These are phyloP conservation scores for Scutellaria minor DNA, from an alignment of 257 asterid species.

Conservation along the genomic window DNA sequence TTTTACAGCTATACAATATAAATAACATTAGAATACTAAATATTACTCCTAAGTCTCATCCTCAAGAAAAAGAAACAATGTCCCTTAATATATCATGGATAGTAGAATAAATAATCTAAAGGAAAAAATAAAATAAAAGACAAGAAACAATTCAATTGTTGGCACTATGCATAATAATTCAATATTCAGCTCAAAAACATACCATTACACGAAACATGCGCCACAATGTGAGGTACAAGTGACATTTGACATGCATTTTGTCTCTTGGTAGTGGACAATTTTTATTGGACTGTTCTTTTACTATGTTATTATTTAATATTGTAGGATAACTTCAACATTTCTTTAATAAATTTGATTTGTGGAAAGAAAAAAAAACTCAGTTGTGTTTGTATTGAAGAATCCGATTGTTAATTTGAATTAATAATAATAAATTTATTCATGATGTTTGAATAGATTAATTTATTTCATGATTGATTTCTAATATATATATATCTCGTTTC, in stretches of 20 bases:
- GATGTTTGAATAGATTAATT: too few relatives aligned
- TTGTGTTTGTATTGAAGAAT: too few relatives aligned
- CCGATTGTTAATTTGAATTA: too few relatives aligned
- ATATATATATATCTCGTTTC: too few relatives aligned
- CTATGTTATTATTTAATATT: neutral
- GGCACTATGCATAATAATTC: neutral
- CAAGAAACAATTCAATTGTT: neutral
- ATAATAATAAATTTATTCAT: too few relatives aligned
- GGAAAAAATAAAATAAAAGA: neutral
- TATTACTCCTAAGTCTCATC: too few relatives aligned
- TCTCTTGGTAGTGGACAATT: slow-evolving; percentile 21
- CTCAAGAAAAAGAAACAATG: neutral
- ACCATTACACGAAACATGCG: slow-evolving; percentile 55
- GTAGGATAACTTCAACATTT: neutral
- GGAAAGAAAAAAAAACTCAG: too few relatives aligned
- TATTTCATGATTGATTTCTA: too few relatives aligned
- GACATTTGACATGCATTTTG: slow-evolving; percentile 38
- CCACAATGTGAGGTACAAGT: slow-evolving; percentile 46
- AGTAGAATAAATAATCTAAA: neutral
- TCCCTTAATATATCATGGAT: neutral
- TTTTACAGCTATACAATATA: too few relatives aligned
- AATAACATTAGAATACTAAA: too few relatives aligned
- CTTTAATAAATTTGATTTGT: too few relatives aligned
- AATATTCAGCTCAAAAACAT: slow-evolving; percentile 25
- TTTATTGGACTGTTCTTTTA: slow-evolving; percentile 9